Percentiles rank a stretch among this genome's conserved stretches.
Evolutionary conservation across 2,329 filamentous ascomycete genomes (phyloP).

Genomic region (Pseudogymnoascus sp.): DNA sequence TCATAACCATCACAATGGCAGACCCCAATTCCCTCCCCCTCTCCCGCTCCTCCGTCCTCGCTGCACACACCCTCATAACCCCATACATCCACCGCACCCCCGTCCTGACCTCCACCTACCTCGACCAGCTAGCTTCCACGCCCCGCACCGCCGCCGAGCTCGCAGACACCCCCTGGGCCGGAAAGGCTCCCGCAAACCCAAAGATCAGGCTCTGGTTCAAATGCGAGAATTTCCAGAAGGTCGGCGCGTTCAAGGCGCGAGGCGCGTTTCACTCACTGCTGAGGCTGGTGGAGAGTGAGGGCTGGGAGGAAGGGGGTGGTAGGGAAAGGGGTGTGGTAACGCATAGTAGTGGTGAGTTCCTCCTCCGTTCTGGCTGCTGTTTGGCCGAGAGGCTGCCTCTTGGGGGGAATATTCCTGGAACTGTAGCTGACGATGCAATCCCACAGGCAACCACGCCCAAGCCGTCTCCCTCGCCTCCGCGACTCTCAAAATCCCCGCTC

Average conservation of each 20-base stretch:
- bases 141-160: conserved; percentile 51
- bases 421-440: not conserved
- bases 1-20: conserved; percentile 37
- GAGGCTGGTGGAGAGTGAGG: conserved; percentile 55
- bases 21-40: conserved; percentile 55
- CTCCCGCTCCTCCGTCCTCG: conserved; percentile 61
- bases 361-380: not conserved
- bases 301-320: conserved; percentile 53
- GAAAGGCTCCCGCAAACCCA: conserved; percentile 52
- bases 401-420: not conserved
- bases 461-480: conserved; percentile 79
- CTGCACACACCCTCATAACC: conserved; percentile 66
- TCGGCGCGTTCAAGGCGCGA: conserved; percentile 87
- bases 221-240: conserved; percentile 84
- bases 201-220: conserved; percentile 80
- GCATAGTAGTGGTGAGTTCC: conserved; percentile 69
- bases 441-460: conserved; percentile 83
- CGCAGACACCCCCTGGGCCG: conserved; percentile 49
- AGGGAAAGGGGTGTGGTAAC: conserved; percentile 69
- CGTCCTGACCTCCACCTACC: conserved; percentile 68
- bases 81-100: conserved; percentile 76
- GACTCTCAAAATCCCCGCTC: conserved; percentile 64
- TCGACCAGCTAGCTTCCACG: conserved; percentile 67
- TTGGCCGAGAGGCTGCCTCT: not conserved
- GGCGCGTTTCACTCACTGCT: conserved; percentile 84